A percentile compares a stretch with the other conserved stretches of the same genome.
These are phyloP conservation scores for Saccharomyces paradoxus DNA, from an alignment of 805 yeast genomes.

Conservation along the genomic window DNA sequence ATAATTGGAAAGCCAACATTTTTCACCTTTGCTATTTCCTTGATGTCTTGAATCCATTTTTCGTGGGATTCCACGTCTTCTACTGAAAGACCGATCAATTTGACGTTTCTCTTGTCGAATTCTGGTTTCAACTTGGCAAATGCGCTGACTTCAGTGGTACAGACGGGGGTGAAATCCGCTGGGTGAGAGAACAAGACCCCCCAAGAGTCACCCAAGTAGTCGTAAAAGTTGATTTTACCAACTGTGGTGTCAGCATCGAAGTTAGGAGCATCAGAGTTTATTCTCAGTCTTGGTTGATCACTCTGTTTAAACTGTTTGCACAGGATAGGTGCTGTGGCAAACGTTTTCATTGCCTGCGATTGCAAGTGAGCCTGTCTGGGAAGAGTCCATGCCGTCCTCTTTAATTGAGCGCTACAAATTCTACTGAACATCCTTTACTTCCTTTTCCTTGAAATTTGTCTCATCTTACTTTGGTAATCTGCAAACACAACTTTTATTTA, in stretches of 20 bases:
- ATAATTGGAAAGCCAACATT: conserved; percentile 81
- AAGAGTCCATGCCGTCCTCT: background rate
- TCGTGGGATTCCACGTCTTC: conserved; percentile 73
- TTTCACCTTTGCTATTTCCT: conserved; percentile 66
- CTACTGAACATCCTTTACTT: background rate
- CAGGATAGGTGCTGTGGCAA: background rate
- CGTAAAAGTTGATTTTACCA: conserved; percentile 81
- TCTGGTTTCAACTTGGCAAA: conserved; percentile 85
- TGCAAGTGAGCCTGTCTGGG: background rate
- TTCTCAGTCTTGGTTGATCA: conserved; percentile 56
- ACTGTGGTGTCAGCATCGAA: conserved; percentile 74
- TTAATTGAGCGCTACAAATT: background rate
- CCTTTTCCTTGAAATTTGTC: background rate
- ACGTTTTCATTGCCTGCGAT: background rate
- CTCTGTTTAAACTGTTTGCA: conserved; percentile 36
- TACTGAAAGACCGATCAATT: conserved; percentile 85
- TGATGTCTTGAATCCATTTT: conserved; percentile 86
- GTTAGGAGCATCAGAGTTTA: conserved; percentile 82
- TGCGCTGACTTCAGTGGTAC: conserved; percentile 94
- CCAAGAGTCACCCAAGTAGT: conserved; percentile 82
- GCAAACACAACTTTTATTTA: background rate
- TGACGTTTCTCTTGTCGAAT: conserved; percentile 74
- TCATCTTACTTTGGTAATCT: background rate
- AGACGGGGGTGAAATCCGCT: conserved; percentile 93
- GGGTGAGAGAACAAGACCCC: conserved; percentile 87